These are phyloP conservation scores for Xylariaceae sp. DNA, from an alignment of 2,329 filamentous ascomycete species.

Conservation along the genomic window DNA sequence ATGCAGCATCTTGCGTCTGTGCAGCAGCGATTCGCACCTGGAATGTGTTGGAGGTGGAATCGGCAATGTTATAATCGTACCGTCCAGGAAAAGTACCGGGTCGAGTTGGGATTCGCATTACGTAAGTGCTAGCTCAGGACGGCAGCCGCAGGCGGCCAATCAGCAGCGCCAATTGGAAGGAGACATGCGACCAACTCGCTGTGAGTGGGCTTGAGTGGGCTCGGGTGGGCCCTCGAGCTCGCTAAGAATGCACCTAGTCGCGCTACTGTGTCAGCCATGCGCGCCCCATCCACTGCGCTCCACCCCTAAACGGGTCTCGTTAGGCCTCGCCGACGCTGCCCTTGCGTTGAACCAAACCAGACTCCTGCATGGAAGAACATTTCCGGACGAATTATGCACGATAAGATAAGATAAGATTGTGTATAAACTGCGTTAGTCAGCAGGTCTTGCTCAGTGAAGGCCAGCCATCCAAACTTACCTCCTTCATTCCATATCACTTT, in stretches of 20 bases:
- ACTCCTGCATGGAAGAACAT: background rate
- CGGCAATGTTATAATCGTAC: background rate
- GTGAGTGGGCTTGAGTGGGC: too few relatives aligned
- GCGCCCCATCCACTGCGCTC: background rate
- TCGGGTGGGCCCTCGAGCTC: background rate
- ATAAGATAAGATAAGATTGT: too few relatives aligned
- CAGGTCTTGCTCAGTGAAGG: too few relatives aligned
- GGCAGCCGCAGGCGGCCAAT: background rate
- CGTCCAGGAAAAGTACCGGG: background rate
- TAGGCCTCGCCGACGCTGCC: background rate
- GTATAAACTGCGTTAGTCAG: too few relatives aligned
- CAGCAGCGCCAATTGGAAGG: background rate
- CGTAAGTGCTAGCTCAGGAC: background rate
- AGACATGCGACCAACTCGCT: too few relatives aligned
- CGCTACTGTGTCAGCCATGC: background rate
- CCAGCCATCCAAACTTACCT: too few relatives aligned
- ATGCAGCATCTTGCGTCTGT: slow-evolving; percentile 13
- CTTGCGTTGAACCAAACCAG: background rate
- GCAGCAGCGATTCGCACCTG: background rate
- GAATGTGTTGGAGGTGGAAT: background rate
- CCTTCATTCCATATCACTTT: too few relatives aligned
- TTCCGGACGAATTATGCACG: too few relatives aligned
- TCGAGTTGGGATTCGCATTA: background rate
- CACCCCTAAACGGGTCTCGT: background rate
- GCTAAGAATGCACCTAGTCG: background rate